Base-by-base conservation (phyloP, 2,329 filamentous ascomycete genomes). In the Paracamarosporium sp. region DNA sequence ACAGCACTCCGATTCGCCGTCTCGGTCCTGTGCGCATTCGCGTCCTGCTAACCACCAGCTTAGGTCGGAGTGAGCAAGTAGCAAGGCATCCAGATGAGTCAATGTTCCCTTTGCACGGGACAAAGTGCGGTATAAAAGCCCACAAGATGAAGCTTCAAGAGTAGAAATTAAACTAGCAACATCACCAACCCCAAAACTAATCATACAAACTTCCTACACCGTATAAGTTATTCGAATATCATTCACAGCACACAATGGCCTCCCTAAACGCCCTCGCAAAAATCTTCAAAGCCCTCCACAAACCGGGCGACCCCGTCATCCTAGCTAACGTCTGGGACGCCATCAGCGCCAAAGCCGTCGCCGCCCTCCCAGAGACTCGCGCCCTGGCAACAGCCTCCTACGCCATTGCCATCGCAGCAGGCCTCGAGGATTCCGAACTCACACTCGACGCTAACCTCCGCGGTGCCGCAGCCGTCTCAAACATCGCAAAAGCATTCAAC, bases 241-340 rank as follows among this genome's bases (percentile, higher is more conserved):
- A 22, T 15, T 13, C 6, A n/a, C 3, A 22, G 3, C 1, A 11
- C 8, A 58, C 25, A 22, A 65, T 64, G 62, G 45, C 55, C 22
- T 28, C 57, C 41, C 62, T 59, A 50, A 64, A 64, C 53, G 46
- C 43, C 35, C 33, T 54, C 40, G 64, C 65, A 33, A 22, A 56
- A 38, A 30, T 41, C 30, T 52, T 74, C 43, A 64, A 64, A 52
- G 48, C 72, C 66, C 81, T 87, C 20, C 85, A 87, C 69, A 59
- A 72, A 22, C 82, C 85, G 0, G 80, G 81, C 2, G 65, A 76
- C 0, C 85, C 86, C 12, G 57, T 88, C 33, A 59, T 87, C 40
- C 74, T 88, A 5, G 77, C 83, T 11, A 88, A 88, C 63, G 75
- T 86, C 60, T 86, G 83, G 78, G 85, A 88, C 64, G 73, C 78